These are phyloP conservation scores for Candida coleopterorum DNA, from an alignment of 805 yeast genomes.

Conservation along the genomic window DNA sequence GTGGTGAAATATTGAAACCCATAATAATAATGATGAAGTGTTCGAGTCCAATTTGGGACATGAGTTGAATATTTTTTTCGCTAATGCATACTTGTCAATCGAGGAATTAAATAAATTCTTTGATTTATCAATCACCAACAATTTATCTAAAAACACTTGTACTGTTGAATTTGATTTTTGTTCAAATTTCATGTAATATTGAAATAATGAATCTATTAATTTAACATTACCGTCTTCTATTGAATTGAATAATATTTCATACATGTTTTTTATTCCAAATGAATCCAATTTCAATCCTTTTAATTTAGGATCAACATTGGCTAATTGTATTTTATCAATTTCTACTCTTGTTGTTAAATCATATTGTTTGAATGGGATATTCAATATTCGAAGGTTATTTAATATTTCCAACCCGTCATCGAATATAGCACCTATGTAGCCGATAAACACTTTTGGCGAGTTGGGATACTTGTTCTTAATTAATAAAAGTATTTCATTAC, in stretches of 20 bases:
- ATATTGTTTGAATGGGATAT: constrained; percentile 16
- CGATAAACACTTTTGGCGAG: constrained; percentile 32
- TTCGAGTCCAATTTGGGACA: constrained; percentile 16
- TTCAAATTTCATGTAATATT: background rate
- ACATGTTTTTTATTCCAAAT: constrained; percentile 19
- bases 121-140: constrained; percentile 12
- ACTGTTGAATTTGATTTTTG: constrained; percentile 1
- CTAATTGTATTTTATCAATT: constrained; percentile 21
- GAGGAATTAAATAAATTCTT: background rate
- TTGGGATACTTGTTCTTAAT: constrained; percentile 24
- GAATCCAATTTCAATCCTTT: constrained; percentile 18
- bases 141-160: constrained; percentile 17
- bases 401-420: constrained; percentile 17
- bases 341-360: constrained; percentile 17
- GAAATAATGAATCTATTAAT: background rate
- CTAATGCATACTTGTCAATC: constrained; percentile 16
- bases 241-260: constrained; percentile 18
- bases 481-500: constrained; percentile 27
- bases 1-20: constrained; percentile 26
- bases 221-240: constrained; percentile 9
- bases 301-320: constrained; percentile 26
- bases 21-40: constrained; percentile 26
- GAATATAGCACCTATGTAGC: constrained; percentile 31
- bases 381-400: constrained; percentile 23
- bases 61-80: constrained; percentile 23